A percentile compares a stretch with the other conserved stretches of the same genome.
phyloP scores from a whole-genome alignment of 164 flowering plant species.

The Pachysandra terminalis region DNA sequence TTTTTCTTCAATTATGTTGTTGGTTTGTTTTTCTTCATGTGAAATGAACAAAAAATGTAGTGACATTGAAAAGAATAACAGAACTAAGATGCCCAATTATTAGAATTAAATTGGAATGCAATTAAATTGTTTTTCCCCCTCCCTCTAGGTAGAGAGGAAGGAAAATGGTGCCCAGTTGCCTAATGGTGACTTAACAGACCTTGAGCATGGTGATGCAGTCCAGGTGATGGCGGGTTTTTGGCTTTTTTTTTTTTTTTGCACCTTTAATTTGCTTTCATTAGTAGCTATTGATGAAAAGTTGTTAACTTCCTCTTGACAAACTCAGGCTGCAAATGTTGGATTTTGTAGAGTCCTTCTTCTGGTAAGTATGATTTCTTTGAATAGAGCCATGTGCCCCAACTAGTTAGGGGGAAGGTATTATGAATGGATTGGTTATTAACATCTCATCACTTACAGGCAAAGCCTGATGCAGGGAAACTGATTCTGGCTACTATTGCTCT shows the following conservation, averaged over 20 bases:
- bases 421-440: not conserved
- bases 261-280: not conserved
- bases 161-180: conserved; percentile 29
- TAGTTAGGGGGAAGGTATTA: too few species aligned
- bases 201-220: conserved; percentile 75
- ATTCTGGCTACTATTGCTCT: conserved; percentile 65
- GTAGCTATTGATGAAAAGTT: not conserved
- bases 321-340: conserved; percentile 86
- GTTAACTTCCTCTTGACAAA: conserved; percentile 14
- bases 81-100: not conserved
- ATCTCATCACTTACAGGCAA: conserved; percentile 48
- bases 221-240: conserved; percentile 36
- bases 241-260: not conserved
- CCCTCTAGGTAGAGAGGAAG: conserved; percentile 41
- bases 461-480: conserved; percentile 70
- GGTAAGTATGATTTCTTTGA: conserved; percentile 39
- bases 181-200: conserved; percentile 44
- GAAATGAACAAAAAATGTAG: not conserved
- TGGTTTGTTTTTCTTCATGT: not conserved
- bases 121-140: not conserved
- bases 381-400: not conserved
- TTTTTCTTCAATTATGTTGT: not conserved
- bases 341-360: conserved; percentile 69
- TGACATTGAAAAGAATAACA: too few species aligned
- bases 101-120: not conserved